A percentile compares a stretch with the other conserved stretches of the same genome.
Evolutionary conservation across 2,329 filamentous ascomycete genomes (phyloP).

Genomic region (Pseudogymnoascus sp.): DNA sequence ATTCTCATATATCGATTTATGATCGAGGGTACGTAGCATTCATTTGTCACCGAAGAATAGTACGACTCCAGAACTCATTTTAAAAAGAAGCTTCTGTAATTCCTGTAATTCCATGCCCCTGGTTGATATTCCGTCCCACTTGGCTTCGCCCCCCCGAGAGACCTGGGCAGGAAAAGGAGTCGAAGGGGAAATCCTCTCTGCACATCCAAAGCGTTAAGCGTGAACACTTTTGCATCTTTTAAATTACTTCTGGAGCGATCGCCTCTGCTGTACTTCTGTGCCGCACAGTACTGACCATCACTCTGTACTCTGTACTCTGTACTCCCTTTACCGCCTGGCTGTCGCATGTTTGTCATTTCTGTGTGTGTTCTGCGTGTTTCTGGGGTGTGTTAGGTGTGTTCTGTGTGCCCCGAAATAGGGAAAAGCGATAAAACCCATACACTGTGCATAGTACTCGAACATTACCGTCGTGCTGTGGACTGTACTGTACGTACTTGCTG

Average conservation of each 20-base stretch:
- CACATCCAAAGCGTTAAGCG: not conserved
- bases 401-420: not conserved
- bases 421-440: not conserved
- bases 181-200: not conserved
- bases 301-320: not conserved
- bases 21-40: not conserved
- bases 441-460: no score
- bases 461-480: not conserved
- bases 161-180: not conserved
- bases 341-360: not conserved
- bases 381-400: not conserved
- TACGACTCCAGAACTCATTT: not conserved
- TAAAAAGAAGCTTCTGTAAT: constrained; percentile 9
- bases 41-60: not conserved
- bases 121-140: not conserved
- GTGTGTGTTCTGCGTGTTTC: not conserved
- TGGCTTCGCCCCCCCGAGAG: not conserved
- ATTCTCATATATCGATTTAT: not conserved
- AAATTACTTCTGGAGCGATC: constrained; percentile 5
- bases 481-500: no score
- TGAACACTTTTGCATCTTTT: constrained; percentile 3
- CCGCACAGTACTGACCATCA: constrained; percentile 1
- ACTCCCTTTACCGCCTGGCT: not conserved
- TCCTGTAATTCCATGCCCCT: not conserved
- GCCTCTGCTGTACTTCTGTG: constrained; percentile 2